Base-by-base conservation (phyloP, 1,139 yeast species). In the Arxiozyma telluris region DNA sequence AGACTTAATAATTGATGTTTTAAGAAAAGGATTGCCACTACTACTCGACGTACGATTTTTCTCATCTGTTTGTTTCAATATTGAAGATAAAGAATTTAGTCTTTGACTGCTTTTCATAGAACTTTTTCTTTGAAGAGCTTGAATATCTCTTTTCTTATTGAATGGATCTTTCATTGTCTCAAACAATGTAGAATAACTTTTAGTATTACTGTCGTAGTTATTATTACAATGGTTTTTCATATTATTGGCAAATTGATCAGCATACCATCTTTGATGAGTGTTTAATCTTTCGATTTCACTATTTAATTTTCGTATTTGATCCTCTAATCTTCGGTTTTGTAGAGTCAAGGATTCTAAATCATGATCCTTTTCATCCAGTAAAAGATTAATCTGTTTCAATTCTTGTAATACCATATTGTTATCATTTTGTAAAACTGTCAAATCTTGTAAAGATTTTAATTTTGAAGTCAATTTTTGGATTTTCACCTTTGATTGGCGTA, bases 231-330 rank as follows among this genome's bases (percentile, higher is more conserved):
- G 39, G 6, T 34, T 34, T 34, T 34, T 34, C 39, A 25, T 20
- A n/a, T 25, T 23, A n/a, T 44, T 25, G 9, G 47, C 17, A 25
- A 15, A 8, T 8, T 22, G 30, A 18, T 44, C n/a, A 22, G 30
- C 30, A 45, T 38, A 43, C 34, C 42, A 43, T 39, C 55, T 57
- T 34, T 55, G 57, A 51, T 61, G 66, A 1, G 66, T 63, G 73
- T 81, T 78, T 65, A 84, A 88, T 53, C 82, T 75, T 62, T 87
- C 96, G 60, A 81, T 83, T 60, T 80, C 81, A 62, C 84, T 91
- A 61, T 83, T 82, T 56, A 85, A 91, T 9, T 75, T 68, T 51
- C 82, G 73, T 59, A 85, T 81, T 58, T 78, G 78, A 44, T 79
- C 73, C 61, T 83, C 81, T 49, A 76, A 57, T 9, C 55, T 57